Conservation (phyloP, 1,139 yeast species). For the Pichia sp. region DNA sequence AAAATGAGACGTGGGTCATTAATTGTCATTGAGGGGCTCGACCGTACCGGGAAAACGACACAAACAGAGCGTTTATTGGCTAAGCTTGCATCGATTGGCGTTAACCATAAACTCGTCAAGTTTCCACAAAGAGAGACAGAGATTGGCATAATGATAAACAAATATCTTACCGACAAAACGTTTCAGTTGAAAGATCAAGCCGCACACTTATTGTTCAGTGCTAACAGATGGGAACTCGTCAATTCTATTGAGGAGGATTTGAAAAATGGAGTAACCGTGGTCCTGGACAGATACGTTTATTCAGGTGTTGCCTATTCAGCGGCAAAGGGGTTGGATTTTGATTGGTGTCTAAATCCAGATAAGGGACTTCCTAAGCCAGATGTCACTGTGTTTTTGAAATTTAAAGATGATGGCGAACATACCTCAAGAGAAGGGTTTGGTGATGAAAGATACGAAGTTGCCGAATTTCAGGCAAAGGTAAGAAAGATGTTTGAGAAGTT, state of each 20-base stretch:
- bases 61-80: conserved; percentile 50
- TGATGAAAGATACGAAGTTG: conserved; percentile 78
- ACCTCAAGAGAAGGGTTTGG: conserved; percentile 75
- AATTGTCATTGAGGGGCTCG: conserved; percentile 86
- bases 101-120: conserved; percentile 46
- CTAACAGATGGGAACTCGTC: conserved; percentile 87
- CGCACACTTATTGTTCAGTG: conserved; percentile 82
- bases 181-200: conserved; percentile 61
- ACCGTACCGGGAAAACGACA: conserved; percentile 91
- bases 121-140: conserved; percentile 85
- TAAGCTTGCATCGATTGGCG: conserved; percentile 16
- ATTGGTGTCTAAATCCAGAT: conserved; percentile 82
- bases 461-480: conserved; percentile 66
- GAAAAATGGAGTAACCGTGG: conserved; percentile 47
- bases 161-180: conserved; percentile 50
- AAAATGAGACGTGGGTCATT: conserved; percentile 52
- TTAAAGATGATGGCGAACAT: conserved; percentile 32
- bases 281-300: conserved; percentile 83
- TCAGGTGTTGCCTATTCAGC: conserved; percentile 91
- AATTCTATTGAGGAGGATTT: conserved; percentile 41
- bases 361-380: conserved; percentile 86
- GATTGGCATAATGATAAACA: conserved; percentile 72
- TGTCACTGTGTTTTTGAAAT: conserved; percentile 66
- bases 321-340: conserved; percentile 66
- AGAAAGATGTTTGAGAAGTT: conserved; percentile 49